Base-by-base conservation (phyloP, 805 yeast species). In the Ogataea trehalophila region DNA sequence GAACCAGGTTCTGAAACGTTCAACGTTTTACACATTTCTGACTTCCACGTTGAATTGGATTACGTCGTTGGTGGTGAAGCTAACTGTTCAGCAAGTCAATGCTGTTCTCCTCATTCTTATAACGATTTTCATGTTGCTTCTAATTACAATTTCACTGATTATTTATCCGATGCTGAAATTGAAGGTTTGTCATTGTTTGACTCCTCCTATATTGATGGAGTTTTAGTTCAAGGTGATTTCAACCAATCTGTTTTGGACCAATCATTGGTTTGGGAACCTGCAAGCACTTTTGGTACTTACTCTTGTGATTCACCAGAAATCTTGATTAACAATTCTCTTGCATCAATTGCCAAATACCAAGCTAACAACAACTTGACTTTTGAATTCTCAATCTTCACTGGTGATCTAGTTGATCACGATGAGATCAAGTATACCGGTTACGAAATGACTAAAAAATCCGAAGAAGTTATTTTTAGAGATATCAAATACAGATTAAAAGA, bases 381-480 rank as follows among this genome's bases (percentile, higher is more conserved):
- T 55, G 83, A 80, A 45, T 83, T 83, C 57, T 73, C 84, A 2
- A 63, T 84, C 35, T 84, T 84, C 70, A 84, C 89, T 5, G 90
- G 90, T 49, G 90, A 84, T 58, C 70, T 83, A 59, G 84, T 83
- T 46, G 89, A 84, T 61, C 91, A 84, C 58, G 83, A 78, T 55
- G 79, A 75, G 47, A 58, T 69, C 11, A 71, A 72, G 41, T 72
- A 75, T 56, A 75, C 76, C 42, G 70, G 77, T 41, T 63, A 60
- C 51, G 73, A 79, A 40, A 69, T 72, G 54, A 76, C 83, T 36
- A 63, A 75, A 49, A 62, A 67, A 33, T 80, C 84, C 16, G 87
- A 83, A 61, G 72, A 70, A 47, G 61, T 63, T 23, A 63, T 76
- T 2, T 71, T 79, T 62, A 67, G 74, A 52, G 75, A 81, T 50